phyloP scores from a whole-genome alignment of 2,329 filamentous ascomycete genomes.

The Aspergillus jensenii region DNA sequence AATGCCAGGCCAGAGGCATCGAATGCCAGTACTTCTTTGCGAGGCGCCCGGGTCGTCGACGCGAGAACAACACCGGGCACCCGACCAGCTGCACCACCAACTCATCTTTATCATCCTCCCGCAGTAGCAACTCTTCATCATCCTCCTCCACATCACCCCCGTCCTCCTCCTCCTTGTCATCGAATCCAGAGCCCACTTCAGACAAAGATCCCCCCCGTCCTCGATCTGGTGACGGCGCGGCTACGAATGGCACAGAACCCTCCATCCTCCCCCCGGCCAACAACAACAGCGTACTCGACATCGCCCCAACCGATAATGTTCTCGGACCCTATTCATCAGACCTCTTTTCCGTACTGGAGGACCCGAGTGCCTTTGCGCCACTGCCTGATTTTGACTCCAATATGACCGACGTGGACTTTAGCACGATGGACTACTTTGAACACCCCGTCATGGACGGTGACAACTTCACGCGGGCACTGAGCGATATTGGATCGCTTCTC shows the following conservation, averaged over 20 bases:
- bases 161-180: too few species aligned
- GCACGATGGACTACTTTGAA: neutral
- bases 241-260: too few species aligned
- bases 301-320: neutral
- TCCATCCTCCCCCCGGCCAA: neutral
- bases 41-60: slow-evolving; percentile 28
- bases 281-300: neutral
- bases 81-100: neutral
- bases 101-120: neutral
- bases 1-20: slow-evolving; percentile 30
- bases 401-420: neutral
- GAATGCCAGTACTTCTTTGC: slow-evolving; percentile 34
- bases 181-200: too few species aligned
- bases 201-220: too few species aligned
- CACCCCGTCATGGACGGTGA: neutral
- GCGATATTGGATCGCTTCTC: neutral
- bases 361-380: neutral
- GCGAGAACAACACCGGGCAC: slow-evolving; percentile 6
- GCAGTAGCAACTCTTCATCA: neutral
- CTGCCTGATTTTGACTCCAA: neutral
- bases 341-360: neutral
- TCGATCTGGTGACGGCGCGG: too few species aligned
- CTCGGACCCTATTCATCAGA: neutral
- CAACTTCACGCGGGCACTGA: neutral
- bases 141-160: too few species aligned